phyloP scores from a whole-genome alignment of 192 early-diverging fungal species.

The Chytriomyces confervae region DNA sequence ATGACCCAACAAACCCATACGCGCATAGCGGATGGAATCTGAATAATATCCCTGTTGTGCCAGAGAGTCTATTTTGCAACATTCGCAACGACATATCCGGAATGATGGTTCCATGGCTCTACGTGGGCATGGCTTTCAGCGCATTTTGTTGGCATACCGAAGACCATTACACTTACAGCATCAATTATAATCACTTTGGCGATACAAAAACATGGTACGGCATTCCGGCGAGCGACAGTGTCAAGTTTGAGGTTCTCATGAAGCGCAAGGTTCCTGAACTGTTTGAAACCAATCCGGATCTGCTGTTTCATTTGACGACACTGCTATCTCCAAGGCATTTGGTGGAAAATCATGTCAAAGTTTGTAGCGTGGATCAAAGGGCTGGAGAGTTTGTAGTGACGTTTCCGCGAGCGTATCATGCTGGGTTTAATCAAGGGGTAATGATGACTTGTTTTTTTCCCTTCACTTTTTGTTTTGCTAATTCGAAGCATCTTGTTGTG shows the following conservation, averaged over 20 bases:
- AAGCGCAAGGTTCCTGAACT: constrained; percentile 79
- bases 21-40: constrained; percentile 84
- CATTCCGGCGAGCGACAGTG: constrained; percentile 80
- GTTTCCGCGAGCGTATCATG: constrained; percentile 93
- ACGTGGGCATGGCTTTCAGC: constrained; percentile 93
- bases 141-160: constrained; percentile 99
- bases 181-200: constrained; percentile 95
- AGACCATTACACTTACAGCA: constrained; percentile 95
- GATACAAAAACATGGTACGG: constrained; percentile 99
- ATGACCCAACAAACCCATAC: constrained; percentile 70
- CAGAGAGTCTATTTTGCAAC: constrained; percentile 82
- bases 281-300: constrained; percentile 88
- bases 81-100: constrained; percentile 94
- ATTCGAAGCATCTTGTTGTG: neutral
- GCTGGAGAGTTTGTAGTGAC: constrained; percentile 95
- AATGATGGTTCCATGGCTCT: constrained; percentile 98
- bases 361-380: constrained; percentile 82
- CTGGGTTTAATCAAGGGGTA: constrained; percentile 96
- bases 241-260: constrained; percentile 86
- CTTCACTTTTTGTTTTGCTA: neutral
- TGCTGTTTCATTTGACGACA: constrained; percentile 93
- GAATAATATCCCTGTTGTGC: constrained; percentile 81
- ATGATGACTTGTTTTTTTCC: constrained; percentile 14
- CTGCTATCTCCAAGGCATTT: constrained; percentile 84
- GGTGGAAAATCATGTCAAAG: constrained; percentile 73